phyloP scores from a whole-genome alignment of 2,329 filamentous ascomycete species.

The Pseudogymnoascus sp. region DNA sequence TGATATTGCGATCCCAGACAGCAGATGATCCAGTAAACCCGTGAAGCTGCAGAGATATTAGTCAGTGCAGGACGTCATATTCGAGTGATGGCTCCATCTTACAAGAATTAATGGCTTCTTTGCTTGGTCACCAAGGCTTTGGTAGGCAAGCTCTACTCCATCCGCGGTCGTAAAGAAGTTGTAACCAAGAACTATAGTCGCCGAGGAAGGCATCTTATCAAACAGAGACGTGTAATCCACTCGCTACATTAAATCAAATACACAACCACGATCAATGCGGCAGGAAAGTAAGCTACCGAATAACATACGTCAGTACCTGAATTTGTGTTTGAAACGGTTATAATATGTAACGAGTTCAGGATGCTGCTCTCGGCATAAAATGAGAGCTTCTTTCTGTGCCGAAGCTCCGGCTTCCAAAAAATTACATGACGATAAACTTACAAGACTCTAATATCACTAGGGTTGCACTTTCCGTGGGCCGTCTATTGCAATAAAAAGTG shows the following conservation, averaged over 20 bases:
- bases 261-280: no score
- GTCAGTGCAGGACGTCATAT: not conserved
- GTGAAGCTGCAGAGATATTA: slow-evolving; percentile 21
- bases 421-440: not conserved
- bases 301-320: not conserved
- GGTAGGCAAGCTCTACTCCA: not conserved
- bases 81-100: not conserved
- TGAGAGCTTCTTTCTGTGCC: not conserved
- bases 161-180: not conserved
- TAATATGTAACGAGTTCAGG: not conserved
- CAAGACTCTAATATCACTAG: not conserved
- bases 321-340: not conserved
- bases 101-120: slow-evolving; percentile 9
- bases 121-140: not conserved
- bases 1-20: slow-evolving; percentile 26
- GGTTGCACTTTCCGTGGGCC: not conserved
- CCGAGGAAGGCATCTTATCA: not conserved
- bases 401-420: not conserved
- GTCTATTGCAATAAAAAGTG: not conserved
- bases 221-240: not conserved
- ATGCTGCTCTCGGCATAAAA: not conserved
- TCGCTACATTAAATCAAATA: not conserved
- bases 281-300: not conserved
- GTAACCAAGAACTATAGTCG: not conserved
- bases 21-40: slow-evolving; percentile 27